Conservation (phyloP, 345 rosid species). For the Eutrema japonicum region DNA sequence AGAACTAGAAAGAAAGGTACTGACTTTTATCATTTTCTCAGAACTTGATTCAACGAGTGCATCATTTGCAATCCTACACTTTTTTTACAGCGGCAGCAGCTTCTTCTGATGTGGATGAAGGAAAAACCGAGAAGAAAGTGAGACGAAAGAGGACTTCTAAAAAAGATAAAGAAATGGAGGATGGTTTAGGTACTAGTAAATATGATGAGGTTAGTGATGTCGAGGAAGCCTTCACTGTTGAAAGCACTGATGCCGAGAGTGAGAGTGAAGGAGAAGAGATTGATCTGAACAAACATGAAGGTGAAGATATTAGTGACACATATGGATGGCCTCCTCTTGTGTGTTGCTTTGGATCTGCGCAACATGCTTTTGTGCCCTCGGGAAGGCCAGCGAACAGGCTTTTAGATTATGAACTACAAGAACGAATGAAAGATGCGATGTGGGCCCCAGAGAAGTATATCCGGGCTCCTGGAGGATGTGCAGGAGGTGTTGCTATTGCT, state of each 20-base stretch:
- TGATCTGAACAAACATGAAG: conserved; percentile 58
- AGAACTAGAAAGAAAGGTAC: conserved; percentile 60
- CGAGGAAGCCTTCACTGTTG: conserved; percentile 46
- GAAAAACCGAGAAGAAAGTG: conserved; percentile 57
- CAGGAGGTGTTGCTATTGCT: conserved; percentile 80
- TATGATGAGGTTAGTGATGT: conserved; percentile 57
- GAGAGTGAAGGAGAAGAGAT: conserved; percentile 64
- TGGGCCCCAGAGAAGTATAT: conserved; percentile 78
- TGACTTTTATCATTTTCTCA: conserved; percentile 1
- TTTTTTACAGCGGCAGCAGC: conserved; percentile 44
- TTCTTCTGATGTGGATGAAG: conserved; percentile 53
- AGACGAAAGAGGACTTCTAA: conserved; percentile 50
- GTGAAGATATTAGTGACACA: conserved; percentile 70
- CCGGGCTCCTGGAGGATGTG: conserved; percentile 86
- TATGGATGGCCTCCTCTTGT: conserved; percentile 97
- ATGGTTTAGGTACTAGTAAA: conserved; percentile 29
- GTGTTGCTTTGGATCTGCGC: conserved; percentile 94
- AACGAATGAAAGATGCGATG: conserved; percentile 63
- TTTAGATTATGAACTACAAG: conserved; percentile 68
- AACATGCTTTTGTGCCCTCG: conserved; percentile 83
- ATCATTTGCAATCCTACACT: conserved; percentile 4
- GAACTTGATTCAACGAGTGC: background rate
- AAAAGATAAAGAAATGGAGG: conserved; percentile 50
- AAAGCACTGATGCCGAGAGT: conserved; percentile 55
- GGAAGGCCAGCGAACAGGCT: conserved; percentile 88